Base-by-base conservation (phyloP, 1,284 basidiomycete species). In the Ganoderma leucocontextum region DNA sequence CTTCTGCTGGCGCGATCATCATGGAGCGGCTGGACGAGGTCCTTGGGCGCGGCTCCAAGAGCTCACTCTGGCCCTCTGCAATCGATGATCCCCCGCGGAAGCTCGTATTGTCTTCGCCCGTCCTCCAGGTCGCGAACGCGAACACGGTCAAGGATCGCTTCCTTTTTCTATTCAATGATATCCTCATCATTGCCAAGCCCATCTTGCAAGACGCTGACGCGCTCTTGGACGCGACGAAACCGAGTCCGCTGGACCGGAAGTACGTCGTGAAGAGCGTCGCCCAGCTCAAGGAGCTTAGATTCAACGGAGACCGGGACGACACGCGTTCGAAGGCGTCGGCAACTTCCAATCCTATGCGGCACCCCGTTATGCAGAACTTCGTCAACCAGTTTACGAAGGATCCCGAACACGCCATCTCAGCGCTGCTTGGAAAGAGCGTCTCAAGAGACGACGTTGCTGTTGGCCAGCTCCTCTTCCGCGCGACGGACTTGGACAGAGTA, bases 61-160 rank as follows among this genome's bases (percentile, higher is more conserved):
- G 88, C 77, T 85, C 88, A 0, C 81, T 86, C 70, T 88, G 89
- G 84, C 85, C 90, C 13, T 84, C 87, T 53, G 85, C 87, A 39
- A 84, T 97, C 60, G 95, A 96, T 70, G 90, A 95, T 72, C 95
- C 96, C 22, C 93, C 94, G 5, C 87, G 97, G 53, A 95, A 93
- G 77, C 82, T 99, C 33, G 81, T 98, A 19, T 83, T 96, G 49
- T 92, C 93, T 3, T 92, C 93, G 6, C 93, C 96, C 2, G 94
- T 98, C 17, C 84, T 98, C 19, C 97, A 99, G 80, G 95, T 99
- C 7, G 95, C 96, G 75, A 96, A 96, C 80, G 86, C 91, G 42
- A 94, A 96, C 75, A 97, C 94, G 1, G 94, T 98, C 80, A 99
- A 99, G 79, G 96, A 99, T 77, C 91, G 97, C 10, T 97, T 95